Conservation (phyloP, 441 rosid genomes). For the Metrosideros polymorpha region DNA sequence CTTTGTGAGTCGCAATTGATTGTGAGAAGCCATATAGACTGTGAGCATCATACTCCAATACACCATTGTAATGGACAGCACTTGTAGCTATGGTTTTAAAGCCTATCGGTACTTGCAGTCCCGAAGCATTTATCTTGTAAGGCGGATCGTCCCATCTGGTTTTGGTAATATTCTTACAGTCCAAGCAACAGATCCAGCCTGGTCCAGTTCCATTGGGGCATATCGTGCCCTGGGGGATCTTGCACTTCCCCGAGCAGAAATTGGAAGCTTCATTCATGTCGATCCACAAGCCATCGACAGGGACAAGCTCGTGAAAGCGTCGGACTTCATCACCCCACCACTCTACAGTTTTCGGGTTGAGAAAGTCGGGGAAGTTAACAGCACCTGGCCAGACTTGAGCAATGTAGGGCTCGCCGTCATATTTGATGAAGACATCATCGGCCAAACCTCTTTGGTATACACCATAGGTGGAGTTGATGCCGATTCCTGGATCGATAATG, state of each 20-base stretch:
- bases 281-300: slow-evolving; percentile 88
- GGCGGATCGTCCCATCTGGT: slow-evolving; percentile 96
- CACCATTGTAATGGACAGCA: slow-evolving; percentile 85
- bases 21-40: slow-evolving; percentile 91
- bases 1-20: slow-evolving; percentile 83
- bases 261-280: slow-evolving; percentile 97
- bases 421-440: slow-evolving; percentile 84
- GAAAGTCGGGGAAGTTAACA: slow-evolving; percentile 89
- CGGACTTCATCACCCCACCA: slow-evolving; percentile 96
- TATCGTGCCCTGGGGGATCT: slow-evolving; percentile 48
- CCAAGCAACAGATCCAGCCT: slow-evolving; percentile 95
- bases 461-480: slow-evolving; percentile 70
- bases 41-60: slow-evolving; percentile 85
- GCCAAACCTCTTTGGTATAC: slow-evolving; percentile 71
- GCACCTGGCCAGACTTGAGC: slow-evolving; percentile 99
- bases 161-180: slow-evolving; percentile 82
- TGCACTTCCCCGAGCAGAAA: slow-evolving; percentile 76
- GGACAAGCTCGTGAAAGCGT: slow-evolving; percentile 87
- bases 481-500: slow-evolving; percentile 93
- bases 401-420: slow-evolving; percentile 67
- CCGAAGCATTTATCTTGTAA: slow-evolving; percentile 91
- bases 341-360: slow-evolving; percentile 76
- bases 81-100: slow-evolving; percentile 93
- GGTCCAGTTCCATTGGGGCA: slow-evolving; percentile 87
- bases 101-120: slow-evolving; percentile 56